Evolutionary conservation across 805 yeast genomes (phyloP).

Genomic region (Schizosaccharomyces cryophilus): DNA sequence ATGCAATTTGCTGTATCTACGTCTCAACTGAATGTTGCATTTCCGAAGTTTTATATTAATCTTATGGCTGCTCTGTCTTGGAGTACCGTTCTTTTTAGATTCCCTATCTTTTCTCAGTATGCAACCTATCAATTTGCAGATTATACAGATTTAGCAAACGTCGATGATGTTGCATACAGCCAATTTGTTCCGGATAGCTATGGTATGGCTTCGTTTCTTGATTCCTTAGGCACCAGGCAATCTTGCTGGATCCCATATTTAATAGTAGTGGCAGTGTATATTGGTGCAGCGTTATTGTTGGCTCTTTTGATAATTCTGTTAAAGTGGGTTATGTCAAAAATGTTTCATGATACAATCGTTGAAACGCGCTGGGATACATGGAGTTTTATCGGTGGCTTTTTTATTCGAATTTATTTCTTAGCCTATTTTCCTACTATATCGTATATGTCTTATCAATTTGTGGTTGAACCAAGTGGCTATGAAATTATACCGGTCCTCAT

Average conservation of each 20-base stretch:
- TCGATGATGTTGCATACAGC: not conserved
- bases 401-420: not conserved
- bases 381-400: not conserved
- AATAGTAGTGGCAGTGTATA: not conserved
- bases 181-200: not conserved
- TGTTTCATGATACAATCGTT: not conserved
- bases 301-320: not conserved
- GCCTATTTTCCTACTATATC: not conserved
- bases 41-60: not conserved
- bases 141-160: not conserved
- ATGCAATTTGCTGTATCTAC: slow-evolving; percentile 35
- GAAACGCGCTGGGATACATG: not conserved
- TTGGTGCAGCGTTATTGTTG: not conserved
- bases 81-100: not conserved
- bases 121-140: not conserved
- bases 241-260: not conserved
- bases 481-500: not conserved
- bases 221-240: not conserved
- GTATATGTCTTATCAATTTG: not conserved
- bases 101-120: not conserved
- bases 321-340: not conserved
- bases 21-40: slow-evolving; percentile 19
- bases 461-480: not conserved
- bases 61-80: not conserved
- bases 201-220: not conserved